Evolutionary conservation across 83 land plant genomes (phyloP).

Genomic region (Thuja plicata): DNA sequence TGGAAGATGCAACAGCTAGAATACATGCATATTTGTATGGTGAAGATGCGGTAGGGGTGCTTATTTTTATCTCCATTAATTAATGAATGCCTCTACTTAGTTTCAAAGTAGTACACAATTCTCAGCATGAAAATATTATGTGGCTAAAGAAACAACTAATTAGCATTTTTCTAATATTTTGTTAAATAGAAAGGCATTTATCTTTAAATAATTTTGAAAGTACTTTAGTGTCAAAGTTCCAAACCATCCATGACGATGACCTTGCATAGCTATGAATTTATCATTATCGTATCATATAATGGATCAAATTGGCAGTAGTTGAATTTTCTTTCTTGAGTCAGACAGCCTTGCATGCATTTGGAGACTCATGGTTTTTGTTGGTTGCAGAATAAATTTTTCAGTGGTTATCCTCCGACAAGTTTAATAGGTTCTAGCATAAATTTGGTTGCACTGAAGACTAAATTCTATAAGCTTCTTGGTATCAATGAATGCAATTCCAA

Average conservation of each 20-base stretch:
- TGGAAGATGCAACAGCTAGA: constrained; percentile 93
- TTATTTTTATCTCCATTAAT: not conserved
- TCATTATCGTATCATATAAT: not conserved
- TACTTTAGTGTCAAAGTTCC: not conserved
- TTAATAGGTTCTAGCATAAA: constrained; percentile 17
- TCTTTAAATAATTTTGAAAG: not conserved
- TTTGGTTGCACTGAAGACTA: constrained; percentile 42
- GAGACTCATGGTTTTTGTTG: not conserved
- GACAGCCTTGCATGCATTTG: not conserved
- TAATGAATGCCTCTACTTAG: not conserved
- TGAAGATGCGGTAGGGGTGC: constrained; percentile 79
- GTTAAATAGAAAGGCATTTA: not conserved
- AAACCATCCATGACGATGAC: not conserved
- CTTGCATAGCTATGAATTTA: not conserved
- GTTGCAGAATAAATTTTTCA: constrained; percentile 62
- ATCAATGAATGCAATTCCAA: constrained; percentile 14
- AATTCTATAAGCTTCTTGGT: constrained; percentile 62
- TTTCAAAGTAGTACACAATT: not conserved
- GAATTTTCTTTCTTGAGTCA: constrained; percentile 2
- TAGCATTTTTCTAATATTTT: not conserved
- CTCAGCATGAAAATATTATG: not conserved
- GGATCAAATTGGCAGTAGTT: not conserved
- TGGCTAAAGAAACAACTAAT: not conserved
- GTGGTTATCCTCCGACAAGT: constrained; percentile 38
- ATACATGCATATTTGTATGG: constrained; percentile 70